phyloP scores from a whole-genome alignment of 208 protist genomes.

The Crithidia thermophila region DNA sequence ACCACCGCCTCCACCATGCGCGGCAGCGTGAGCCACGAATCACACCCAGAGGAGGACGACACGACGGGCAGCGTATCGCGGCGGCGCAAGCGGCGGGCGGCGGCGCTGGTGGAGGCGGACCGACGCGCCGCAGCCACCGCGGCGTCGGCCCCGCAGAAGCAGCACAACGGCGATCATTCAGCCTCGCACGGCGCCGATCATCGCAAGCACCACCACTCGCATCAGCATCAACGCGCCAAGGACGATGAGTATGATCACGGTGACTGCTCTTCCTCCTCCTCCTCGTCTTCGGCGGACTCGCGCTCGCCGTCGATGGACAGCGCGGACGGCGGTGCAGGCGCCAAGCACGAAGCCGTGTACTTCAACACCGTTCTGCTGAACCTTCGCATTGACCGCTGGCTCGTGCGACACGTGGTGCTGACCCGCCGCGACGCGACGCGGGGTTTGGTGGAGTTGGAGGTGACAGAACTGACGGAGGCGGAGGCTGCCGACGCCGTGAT shows the following conservation, averaged over 20 bases:
- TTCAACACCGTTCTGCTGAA: constrained; percentile 22
- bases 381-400: constrained; percentile 12
- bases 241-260: background rate
- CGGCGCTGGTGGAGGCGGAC: background rate
- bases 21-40: too few relatives aligned
- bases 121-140: background rate
- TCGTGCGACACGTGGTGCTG: constrained; percentile 10
- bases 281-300: background rate
- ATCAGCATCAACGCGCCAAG: background rate
- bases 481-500: background rate
- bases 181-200: too few relatives aligned
- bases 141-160: too few relatives aligned
- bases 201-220: too few relatives aligned
- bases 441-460: constrained; percentile 15
- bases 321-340: background rate
- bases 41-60: background rate
- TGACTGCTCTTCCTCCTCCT: background rate
- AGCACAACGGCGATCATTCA: too few relatives aligned
- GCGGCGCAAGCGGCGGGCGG: background rate
- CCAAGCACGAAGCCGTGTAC: constrained; percentile 14
- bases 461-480: constrained; percentile 7
- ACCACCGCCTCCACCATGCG: too few relatives aligned
- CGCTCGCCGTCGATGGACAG: constrained; percentile 4
- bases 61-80: background rate
- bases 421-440: constrained; percentile 9